Base-by-base conservation (phyloP, 2,329 filamentous ascomycete species). In the Mariannaea elegans region DNA sequence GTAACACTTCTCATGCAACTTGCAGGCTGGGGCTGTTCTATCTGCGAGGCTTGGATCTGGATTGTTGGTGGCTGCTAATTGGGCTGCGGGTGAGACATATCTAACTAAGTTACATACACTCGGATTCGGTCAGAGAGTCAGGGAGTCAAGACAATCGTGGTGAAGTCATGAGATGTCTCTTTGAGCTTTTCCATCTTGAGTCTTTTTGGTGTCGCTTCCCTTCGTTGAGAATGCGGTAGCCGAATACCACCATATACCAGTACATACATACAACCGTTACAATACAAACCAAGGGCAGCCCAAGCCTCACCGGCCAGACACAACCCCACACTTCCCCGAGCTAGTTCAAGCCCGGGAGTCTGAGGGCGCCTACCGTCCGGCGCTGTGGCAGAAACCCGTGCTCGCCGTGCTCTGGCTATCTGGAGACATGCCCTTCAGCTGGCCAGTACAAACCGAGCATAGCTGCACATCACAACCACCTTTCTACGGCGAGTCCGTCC, bases 391-490 rank as follows among this genome's bases (percentile, higher is more conserved):
- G 52, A 29, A 34, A 29, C 44, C 41, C n/a, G 44, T 42, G 18
- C 44, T 10, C 32, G 14, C 14, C 32, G 41, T 16, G 38, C 29
- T 19, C 13, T n/a, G n/a, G n/a, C 44, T 18, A 32, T 24, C 24
- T n/a, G 47, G 44, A 58, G 36, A 50, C 53, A 49, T 42, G 31
- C 10, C 47, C 42, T 51, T 44, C 36, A 27, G 42, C 47, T 46
- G 45, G 47, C 44, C 41, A 12, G 29, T 48, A 12, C 21, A 18
- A 14, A 41, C 29, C 12, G 14, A 32, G 38, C 12, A 29, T 31
- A 29, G 60, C 48, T 48, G 38, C 38, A 55, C 49, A 39, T 49
- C 51, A 36, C 56, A 41, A 18, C 55, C 58, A 36, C 42, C 56
- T 32, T 36, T 16, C 12, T 42, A 27, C 41, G 52, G 44, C 38